These are phyloP conservation scores for Trichomonascaceae sp. DNA, from an alignment of 1,139 yeast genomes.

Conservation along the genomic window DNA sequence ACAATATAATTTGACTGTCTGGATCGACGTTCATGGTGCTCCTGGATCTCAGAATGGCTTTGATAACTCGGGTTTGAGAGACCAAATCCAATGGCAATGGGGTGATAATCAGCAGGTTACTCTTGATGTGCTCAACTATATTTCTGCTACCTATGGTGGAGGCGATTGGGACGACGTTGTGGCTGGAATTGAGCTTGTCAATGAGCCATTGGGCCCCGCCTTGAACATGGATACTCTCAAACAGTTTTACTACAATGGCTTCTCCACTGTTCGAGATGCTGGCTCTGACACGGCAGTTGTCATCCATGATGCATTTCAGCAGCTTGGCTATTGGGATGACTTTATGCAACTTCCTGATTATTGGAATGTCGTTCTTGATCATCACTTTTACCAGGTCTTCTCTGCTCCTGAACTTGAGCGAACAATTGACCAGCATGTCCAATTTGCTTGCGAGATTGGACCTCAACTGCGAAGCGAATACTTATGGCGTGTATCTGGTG, in stretches of 20 bases:
- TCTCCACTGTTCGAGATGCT: slow-evolving; percentile 42
- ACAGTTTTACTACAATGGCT: slow-evolving; percentile 52
- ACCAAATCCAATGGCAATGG: slow-evolving; percentile 45
- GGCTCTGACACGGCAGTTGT: slow-evolving; percentile 49
- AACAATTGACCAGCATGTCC: slow-evolving; percentile 54
- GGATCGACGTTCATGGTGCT: slow-evolving; percentile 94
- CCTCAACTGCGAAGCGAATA: slow-evolving; percentile 43
- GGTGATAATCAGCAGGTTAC: slow-evolving; percentile 49
- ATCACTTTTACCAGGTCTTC: slow-evolving; percentile 89
- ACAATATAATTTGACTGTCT: slow-evolving; percentile 57
- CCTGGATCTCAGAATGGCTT: slow-evolving; percentile 98
- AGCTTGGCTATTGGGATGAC: slow-evolving; percentile 57
- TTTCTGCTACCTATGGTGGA: slow-evolving; percentile 61
- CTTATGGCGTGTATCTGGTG: slow-evolving; percentile 80
- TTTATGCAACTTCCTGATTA: slow-evolving; percentile 40
- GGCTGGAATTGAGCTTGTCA: slow-evolving; percentile 75
- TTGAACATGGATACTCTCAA: slow-evolving; percentile 55
- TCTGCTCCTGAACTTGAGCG: slow-evolving; percentile 53
- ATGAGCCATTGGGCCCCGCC: slow-evolving; percentile 80
- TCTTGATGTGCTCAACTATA: slow-evolving; percentile 39
- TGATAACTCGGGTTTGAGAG: slow-evolving; percentile 89
- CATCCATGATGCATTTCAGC: slow-evolving; percentile 70
- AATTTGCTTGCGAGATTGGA: slow-evolving; percentile 61
- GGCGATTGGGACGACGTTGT: slow-evolving; percentile 62
- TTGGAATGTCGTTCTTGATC: slow-evolving; percentile 75